phyloP scores from a whole-genome alignment of 2,329 filamentous ascomycete genomes.

The Monosporascus cannonballus region DNA sequence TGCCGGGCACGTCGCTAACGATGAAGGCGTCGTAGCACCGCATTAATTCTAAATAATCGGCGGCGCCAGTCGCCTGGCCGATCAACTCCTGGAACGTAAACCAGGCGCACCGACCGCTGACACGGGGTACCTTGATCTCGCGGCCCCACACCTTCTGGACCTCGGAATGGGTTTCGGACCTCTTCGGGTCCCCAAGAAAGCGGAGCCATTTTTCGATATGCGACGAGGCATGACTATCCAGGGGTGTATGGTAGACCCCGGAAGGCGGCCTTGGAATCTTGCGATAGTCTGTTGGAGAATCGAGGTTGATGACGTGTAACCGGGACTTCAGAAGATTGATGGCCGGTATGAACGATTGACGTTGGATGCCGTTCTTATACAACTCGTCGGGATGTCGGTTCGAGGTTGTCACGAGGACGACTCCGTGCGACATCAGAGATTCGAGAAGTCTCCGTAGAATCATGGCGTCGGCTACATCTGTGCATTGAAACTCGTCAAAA shows the following conservation, averaged over 20 bases:
- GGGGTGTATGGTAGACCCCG: constrained; percentile 86
- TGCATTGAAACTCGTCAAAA: constrained; percentile 98
- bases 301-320: constrained; percentile 85
- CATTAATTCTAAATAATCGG: constrained; percentile 90
- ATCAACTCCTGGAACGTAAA: constrained; percentile 94
- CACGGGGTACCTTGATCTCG: constrained; percentile 78
- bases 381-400: constrained; percentile 95
- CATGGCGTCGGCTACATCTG: constrained; percentile 98
- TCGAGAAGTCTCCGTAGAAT: constrained; percentile 85
- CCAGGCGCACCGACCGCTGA: constrained; percentile 80
- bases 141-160: constrained; percentile 88
- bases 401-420: constrained; percentile 90
- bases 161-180: constrained; percentile 68
- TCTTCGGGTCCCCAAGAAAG: constrained; percentile 80
- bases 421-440: constrained; percentile 90
- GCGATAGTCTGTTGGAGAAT: constrained; percentile 93
- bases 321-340: constrained; percentile 84
- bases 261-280: constrained; percentile 91
- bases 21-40: constrained; percentile 89
- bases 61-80: constrained; percentile 79
- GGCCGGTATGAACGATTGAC: constrained; percentile 89
- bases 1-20: constrained; percentile 83
- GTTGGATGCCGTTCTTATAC: constrained; percentile 97
- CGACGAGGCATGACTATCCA: constrained; percentile 68
- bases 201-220: constrained; percentile 95